phyloP scores from a whole-genome alignment of 306 rosid genomes.

The Alnus glutinosa region DNA sequence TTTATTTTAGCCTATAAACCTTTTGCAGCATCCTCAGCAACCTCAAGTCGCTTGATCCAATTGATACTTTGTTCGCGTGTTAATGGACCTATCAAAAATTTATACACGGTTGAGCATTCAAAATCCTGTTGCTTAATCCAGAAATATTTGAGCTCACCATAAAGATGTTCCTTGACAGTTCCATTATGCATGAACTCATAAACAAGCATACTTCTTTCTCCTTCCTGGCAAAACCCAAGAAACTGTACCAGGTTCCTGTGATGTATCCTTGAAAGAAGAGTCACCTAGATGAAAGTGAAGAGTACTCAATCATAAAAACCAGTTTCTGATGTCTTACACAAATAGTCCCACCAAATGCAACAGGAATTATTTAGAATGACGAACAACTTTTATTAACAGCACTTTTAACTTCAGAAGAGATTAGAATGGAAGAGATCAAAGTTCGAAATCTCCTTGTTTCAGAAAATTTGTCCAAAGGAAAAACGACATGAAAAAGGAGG shows the following conservation, averaged over 20 bases:
- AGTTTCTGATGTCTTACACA: background rate
- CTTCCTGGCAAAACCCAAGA: slow-evolving; percentile 90
- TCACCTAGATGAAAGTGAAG: slow-evolving; percentile 60
- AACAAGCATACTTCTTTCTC: slow-evolving; percentile 73
- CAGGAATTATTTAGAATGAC: background rate
- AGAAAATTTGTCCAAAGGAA: background rate
- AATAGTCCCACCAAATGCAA: background rate
- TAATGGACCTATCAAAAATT: slow-evolving; percentile 59
- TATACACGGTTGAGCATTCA: slow-evolving; percentile 19
- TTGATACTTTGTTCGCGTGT: slow-evolving; percentile 60
- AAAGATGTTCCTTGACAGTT: slow-evolving; percentile 98
- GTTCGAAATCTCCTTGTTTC: background rate
- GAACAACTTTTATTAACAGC: background rate
- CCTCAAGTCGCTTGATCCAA: slow-evolving; percentile 94
- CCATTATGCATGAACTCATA: slow-evolving; percentile 99
- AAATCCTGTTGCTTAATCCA: slow-evolving; percentile 19
- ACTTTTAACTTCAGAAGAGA: background rate
- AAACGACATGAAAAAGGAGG: background rate
- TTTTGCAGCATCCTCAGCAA: slow-evolving; percentile 97
- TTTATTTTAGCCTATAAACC: slow-evolving; percentile 45
- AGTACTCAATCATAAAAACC: background rate
- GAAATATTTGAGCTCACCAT: slow-evolving; percentile 58
- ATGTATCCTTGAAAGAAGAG: slow-evolving; percentile 95
- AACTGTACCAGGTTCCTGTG: slow-evolving; percentile 96
- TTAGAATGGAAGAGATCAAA: background rate